Conservation (phyloP, 1,284 basidiomycete genomes). For the Neotropicomus parvogracilis region DNA sequence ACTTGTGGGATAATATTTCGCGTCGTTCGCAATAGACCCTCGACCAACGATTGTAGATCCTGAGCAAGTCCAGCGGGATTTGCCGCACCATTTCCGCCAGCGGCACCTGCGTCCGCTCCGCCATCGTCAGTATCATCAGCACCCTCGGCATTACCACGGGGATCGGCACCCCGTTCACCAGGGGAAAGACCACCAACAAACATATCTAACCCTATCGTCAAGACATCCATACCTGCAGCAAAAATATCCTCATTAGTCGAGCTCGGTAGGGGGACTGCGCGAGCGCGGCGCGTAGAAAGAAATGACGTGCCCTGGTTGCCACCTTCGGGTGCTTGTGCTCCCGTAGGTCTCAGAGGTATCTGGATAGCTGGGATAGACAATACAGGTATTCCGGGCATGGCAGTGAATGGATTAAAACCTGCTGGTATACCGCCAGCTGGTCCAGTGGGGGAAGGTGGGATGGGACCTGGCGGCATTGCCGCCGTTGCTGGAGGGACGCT, state of each 20-base stretch:
- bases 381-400: constrained; percentile 26
- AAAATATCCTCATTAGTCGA: constrained; percentile 19
- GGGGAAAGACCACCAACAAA: constrained; percentile 24
- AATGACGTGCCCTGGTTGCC: constrained; percentile 21
- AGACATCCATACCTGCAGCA: constrained; percentile 21
- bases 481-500: constrained; percentile 1
- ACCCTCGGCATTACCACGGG: constrained; percentile 10
- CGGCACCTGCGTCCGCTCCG: constrained; percentile 6
- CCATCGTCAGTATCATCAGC: constrained; percentile 4
- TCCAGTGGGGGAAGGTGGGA: constrained; percentile 4
- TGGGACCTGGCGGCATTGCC: constrained; percentile 4
- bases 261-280: constrained; percentile 16
- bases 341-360: constrained; percentile 24
- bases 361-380: constrained; percentile 27
- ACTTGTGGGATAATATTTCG: constrained; percentile 25
- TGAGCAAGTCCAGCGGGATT: constrained; percentile 20
- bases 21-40: constrained; percentile 25
- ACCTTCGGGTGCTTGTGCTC: constrained; percentile 11
- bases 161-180: constrained; percentile 6
- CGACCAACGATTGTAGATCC: constrained; percentile 27
- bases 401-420: constrained; percentile 20
- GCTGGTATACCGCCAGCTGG: constrained; percentile 12
- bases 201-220: constrained; percentile 34
- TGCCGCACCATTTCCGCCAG: constrained; percentile 16
- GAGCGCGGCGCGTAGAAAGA: neutral